phyloP scores from a whole-genome alignment of 768 basidiomycete genomes.

The Dendrothele bispora region DNA sequence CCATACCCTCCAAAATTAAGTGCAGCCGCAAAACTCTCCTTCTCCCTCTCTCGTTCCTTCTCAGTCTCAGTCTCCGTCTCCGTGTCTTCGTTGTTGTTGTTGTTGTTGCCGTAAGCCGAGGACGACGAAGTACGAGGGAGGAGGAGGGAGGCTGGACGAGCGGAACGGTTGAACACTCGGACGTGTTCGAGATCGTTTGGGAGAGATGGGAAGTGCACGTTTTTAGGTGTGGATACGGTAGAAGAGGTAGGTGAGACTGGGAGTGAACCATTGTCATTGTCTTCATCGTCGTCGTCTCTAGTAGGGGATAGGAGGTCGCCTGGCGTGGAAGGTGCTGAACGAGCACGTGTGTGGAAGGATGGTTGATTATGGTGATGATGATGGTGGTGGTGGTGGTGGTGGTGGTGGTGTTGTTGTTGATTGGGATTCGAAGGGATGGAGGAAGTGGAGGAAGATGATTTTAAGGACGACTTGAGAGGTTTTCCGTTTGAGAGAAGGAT shows the following conservation, averaged over 20 bases:
- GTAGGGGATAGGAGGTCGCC: conserved; percentile 7
- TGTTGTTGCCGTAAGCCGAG: not conserved
- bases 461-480: conserved; percentile 85
- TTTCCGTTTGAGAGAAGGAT: conserved; percentile 74
- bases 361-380: not conserved
- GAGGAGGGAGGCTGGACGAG: conserved; percentile 61
- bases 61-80: conserved; percentile 50
- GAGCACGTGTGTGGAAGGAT: conserved; percentile 29
- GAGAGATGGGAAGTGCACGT: conserved; percentile 83
- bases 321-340: conserved; percentile 65
- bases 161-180: conserved; percentile 62
- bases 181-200: conserved; percentile 63
- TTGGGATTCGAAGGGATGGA: conserved; percentile 40
- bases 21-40: no score
- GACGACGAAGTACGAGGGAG: conserved; percentile 5
- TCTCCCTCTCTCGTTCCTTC: conserved; percentile 14
- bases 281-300: no score
- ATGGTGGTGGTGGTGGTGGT: conserved; percentile 8
- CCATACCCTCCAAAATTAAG: no score
- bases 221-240: conserved; percentile 55
- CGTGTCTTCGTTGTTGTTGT: conserved; percentile 36
- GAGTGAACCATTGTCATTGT: conserved; percentile 5
- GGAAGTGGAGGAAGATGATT: conserved; percentile 54
- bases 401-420: conserved; percentile 16
- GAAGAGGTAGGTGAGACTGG: conserved; percentile 8